phyloP scores from a whole-genome alignment of 495 filamentous ascomycete genomes.

The Halenospora varia region DNA sequence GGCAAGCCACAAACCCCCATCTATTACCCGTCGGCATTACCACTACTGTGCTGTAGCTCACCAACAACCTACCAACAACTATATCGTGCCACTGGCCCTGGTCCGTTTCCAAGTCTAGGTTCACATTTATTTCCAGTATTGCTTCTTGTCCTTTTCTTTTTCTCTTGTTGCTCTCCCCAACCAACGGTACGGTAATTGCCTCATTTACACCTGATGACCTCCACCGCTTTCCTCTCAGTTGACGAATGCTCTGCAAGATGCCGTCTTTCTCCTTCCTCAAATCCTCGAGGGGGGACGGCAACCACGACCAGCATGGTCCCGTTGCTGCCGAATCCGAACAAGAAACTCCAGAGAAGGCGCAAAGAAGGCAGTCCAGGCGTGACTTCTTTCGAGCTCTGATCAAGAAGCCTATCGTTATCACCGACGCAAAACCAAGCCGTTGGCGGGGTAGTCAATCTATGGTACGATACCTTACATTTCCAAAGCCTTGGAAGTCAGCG shows the following conservation, averaged over 20 bases:
- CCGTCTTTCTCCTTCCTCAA: constrained; percentile 25
- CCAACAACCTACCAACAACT: not conserved
- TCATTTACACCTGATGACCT: constrained; percentile 12
- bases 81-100: not conserved
- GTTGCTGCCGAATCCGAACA: constrained; percentile 1
- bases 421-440: constrained; percentile 24
- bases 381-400: constrained; percentile 33
- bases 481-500: not conserved
- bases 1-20: not conserved
- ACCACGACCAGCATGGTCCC: constrained; percentile 6
- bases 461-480: constrained; percentile 10
- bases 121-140: constrained; percentile 1
- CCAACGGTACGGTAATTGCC: too few relatives aligned
- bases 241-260: constrained; percentile 16
- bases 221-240: constrained; percentile 1
- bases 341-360: constrained; percentile 23
- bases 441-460: constrained; percentile 23
- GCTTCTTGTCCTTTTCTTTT: constrained; percentile 7
- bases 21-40: not conserved
- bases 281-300: constrained; percentile 2
- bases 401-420: constrained; percentile 26
- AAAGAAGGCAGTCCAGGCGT: constrained; percentile 30
- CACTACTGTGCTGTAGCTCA: not conserved
- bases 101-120: not conserved
- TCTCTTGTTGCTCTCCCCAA: not conserved